Percentiles rank a stretch among this genome's conserved stretches.
Evolutionary conservation across 176 grass and related monocot species (phyloP).

Genomic region (Oryza punctata): DNA sequence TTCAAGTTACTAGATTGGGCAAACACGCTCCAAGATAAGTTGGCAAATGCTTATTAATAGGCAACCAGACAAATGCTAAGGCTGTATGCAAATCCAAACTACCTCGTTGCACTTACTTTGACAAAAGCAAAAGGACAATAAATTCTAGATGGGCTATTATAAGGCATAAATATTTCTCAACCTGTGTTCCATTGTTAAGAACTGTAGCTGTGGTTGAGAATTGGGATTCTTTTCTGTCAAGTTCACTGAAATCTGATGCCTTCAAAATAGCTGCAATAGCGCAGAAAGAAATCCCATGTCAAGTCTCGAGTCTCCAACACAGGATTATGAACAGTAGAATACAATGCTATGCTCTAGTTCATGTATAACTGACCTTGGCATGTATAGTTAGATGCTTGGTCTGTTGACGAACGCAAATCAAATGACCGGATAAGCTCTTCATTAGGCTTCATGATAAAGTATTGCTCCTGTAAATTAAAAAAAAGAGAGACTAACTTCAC

Average conservation of each 20-base stretch:
- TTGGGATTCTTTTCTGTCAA: conserved; percentile 69
- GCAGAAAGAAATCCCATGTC: conserved; percentile 30
- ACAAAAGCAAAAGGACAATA: neutral
- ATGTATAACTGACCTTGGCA: conserved; percentile 60
- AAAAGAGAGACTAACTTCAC: neutral
- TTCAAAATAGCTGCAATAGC: conserved; percentile 81
- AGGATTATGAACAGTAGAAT: neutral
- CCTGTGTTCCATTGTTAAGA: conserved; percentile 86
- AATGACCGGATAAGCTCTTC: conserved; percentile 51
- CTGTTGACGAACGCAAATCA: conserved; percentile 49
- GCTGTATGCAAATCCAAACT: neutral
- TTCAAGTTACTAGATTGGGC: neutral
- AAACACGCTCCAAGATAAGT: neutral
- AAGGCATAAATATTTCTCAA: conserved; percentile 31
- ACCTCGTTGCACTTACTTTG: neutral
- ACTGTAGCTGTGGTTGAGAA: conserved; percentile 73
- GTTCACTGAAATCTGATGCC: conserved; percentile 69
- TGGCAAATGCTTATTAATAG: conserved; percentile 20
- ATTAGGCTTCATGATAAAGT: conserved; percentile 79
- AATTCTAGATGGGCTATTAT: conserved; percentile 7
- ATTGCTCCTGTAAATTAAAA: conserved; percentile 74
- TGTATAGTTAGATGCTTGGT: conserved; percentile 68
- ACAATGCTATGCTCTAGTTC: neutral
- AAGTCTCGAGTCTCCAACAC: neutral
- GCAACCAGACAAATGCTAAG: neutral